Base-by-base conservation (phyloP, 352 stramenopile genomes). In the Phytophthora europaea region DNA sequence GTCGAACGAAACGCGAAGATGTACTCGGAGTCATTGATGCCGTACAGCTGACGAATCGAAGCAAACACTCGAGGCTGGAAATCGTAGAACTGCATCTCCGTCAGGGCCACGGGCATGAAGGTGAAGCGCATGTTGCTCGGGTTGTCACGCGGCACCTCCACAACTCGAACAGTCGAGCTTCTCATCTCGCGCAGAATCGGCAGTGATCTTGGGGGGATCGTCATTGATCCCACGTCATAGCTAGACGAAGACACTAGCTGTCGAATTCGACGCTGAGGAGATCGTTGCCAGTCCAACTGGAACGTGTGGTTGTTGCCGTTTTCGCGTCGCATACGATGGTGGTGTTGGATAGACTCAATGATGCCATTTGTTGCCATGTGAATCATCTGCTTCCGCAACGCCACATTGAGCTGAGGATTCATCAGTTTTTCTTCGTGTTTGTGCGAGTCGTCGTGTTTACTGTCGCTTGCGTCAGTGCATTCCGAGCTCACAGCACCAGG, bases 291-390 rank as follows among this genome's bases (percentile, higher is more conserved):
- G 62, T 95, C 89, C 15, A 97, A 73, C 56, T 85, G 67, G 58
- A 97, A 95, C 18, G 87, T 95, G 67, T 95, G 86, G 56, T 95
- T 95, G 34, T 87, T 91, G 7, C 83, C 72, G 52, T 94, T 87
- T 28, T 84, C 82, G 33, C 81, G 81, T 34, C 89, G 79, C 53
- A 91, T 84, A 0, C 83, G 80, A 61, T 95, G 90, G 62, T 90
- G 93, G 51, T 95, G 88, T 61, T 95, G 80, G 20, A 97, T 80
- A 0, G 92, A 94, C 67, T 95, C 87, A 48, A 96, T 89, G 61
- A 98, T 98, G 0, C 92, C 92, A 0, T 87, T 91, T 18, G 91
- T 97, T 3, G 92, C 90, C 85, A 97, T 95, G 55, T 94, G 87
- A 62, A 98, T 93, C 79, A 98, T 95, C 65, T 98, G 89, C 38